Conservation (phyloP, 306 rosid genomes). For the Vigna trinervia region DNA sequence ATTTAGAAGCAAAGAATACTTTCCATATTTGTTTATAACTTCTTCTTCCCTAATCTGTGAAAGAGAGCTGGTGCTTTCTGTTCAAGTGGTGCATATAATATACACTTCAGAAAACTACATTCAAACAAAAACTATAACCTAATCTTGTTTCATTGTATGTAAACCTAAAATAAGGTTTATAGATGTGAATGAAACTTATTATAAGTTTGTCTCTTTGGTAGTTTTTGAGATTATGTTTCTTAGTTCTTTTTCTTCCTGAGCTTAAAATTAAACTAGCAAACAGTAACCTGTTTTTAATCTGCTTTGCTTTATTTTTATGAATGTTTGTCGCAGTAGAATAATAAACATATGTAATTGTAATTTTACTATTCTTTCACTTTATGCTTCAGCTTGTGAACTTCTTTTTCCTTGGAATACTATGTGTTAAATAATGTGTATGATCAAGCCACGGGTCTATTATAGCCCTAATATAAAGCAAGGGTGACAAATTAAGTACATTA, state of each 20-base stretch:
- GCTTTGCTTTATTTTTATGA: neutral
- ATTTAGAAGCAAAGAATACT: constrained; percentile 57
- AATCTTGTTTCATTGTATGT: constrained; percentile 16
- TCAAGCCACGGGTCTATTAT: constrained; percentile 40
- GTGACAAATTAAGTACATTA: constrained; percentile 34
- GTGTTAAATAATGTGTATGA: constrained; percentile 11
- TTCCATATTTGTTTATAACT: constrained; percentile 34
- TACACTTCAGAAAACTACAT: constrained; percentile 7
- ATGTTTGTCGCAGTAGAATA: neutral
- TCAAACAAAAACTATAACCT: constrained; percentile 21
- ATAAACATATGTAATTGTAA: neutral
- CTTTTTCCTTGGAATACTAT: constrained; percentile 8
- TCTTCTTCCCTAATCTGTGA: constrained; percentile 16
- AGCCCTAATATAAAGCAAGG: constrained; percentile 41
- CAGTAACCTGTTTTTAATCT: neutral
- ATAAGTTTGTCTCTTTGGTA: neutral
- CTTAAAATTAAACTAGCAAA: neutral
- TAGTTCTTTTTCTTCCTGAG: neutral
- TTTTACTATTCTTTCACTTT: constrained; percentile 7
- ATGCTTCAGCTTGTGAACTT: constrained; percentile 10
- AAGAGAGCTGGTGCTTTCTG: constrained; percentile 7
- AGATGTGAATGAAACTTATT: neutral
- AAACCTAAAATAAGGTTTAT: neutral
- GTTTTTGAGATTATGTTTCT: neutral
- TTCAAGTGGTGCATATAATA: constrained; percentile 11